Evolutionary conservation across 306 rosid species (phyloP).

Genomic region (Potentilla sterilis): DNA sequence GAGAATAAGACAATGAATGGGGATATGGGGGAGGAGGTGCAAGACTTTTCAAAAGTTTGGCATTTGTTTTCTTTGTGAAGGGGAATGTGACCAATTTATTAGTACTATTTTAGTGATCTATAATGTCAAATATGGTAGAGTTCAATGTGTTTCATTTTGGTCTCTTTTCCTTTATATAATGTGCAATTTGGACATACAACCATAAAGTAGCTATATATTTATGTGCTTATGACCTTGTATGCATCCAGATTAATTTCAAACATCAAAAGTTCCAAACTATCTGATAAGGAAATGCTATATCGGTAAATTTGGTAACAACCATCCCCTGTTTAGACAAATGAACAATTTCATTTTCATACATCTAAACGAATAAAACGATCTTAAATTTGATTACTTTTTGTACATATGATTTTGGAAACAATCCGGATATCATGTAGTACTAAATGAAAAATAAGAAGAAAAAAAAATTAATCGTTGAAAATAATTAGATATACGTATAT

Average conservation of each 20-base stretch:
- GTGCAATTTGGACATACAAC: not conserved
- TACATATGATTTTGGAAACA: too few relatives aligned
- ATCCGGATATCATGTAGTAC: too few relatives aligned
- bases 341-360: not conserved
- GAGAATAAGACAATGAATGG: constrained; percentile 4
- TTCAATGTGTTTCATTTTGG: not conserved
- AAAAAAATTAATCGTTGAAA: too few relatives aligned
- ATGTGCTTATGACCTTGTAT: not conserved
- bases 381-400: too few relatives aligned
- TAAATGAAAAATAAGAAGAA: too few relatives aligned
- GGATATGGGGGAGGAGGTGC: not conserved
- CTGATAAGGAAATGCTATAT: not conserved
- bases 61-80: constrained; percentile 18
- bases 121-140: not conserved
- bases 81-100: not conserved
- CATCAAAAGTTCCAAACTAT: not conserved
- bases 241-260: not conserved
- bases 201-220: too few relatives aligned
- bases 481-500: too few relatives aligned
- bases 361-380: not conserved
- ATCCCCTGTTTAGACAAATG: not conserved
- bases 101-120: not conserved
- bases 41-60: constrained; percentile 5
- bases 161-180: not conserved
- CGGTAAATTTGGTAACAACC: not conserved